Base-by-base conservation (phyloP, 1,284 basidiomycete genomes). In the Naganishia sp. region DNA sequence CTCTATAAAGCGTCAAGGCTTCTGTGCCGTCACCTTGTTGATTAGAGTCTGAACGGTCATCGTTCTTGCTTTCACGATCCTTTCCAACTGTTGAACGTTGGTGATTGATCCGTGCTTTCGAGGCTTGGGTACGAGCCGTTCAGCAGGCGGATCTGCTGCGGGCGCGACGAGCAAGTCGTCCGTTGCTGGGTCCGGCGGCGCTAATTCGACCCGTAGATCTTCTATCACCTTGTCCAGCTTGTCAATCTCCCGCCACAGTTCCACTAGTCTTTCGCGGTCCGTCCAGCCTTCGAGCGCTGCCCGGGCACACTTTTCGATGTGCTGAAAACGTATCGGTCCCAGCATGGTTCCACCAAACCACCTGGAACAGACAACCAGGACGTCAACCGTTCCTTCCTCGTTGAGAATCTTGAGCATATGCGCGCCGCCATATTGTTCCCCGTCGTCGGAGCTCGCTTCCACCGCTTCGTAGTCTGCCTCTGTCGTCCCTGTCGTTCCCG, bases 321-420 rank as follows among this genome's bases (percentile, higher is more conserved):
- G 64, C 13, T 55, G 48, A 46, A 69, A 69, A 7, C 68, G 59
- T 21, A 59, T 55, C 9, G 68, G 64, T 21, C 68, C 68, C 6
- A 69, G 46, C 60, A 69, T 53, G 0, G 68, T 69, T 10, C 68
- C 68, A 13, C 68, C 68, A 39, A 63, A 69, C 68, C 68, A 69
- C 21, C 68, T 43, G 7, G 64, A 66, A 23, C 68, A 69, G 45
- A 69, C 50, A 21, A 69, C 50, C 21, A 69, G 60, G 45, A 63
- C 55, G 42, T 69, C 68, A 25, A 61, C 49, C 16, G 64, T 53
- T 31, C 68, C 68, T 57, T 69, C 68, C 16, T 69, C 68, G 28
- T 55, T 60, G 18, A 69, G 44, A 1, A 66, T 54, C 28, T 60
- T 55, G 39, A 66, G 57, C 6, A 69, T 36, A n/a, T 55, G 55